Evolutionary conservation across 306 rosid species (phyloP).

Genomic region (Vachellia pachyceras): DNA sequence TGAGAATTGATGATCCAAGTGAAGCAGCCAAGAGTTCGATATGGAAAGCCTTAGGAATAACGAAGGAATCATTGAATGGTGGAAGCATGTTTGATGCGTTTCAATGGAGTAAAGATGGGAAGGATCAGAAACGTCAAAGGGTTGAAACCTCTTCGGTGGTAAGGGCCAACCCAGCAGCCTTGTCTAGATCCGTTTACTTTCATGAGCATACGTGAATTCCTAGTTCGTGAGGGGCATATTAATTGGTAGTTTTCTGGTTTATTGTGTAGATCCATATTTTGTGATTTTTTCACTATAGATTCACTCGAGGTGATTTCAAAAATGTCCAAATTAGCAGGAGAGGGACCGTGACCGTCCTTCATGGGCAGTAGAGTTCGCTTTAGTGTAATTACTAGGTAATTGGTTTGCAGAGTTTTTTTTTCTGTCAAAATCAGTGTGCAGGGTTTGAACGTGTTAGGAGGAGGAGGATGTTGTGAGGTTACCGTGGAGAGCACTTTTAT

Average conservation of each 20-base stretch:
- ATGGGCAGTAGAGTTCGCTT: constrained; percentile 20
- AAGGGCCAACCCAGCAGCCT: constrained; percentile 92
- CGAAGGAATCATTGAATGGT: constrained; percentile 59
- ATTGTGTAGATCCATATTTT: background rate
- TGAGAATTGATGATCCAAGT: constrained; percentile 80
- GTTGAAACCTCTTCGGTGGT: constrained; percentile 58
- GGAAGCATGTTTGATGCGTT: constrained; percentile 73
- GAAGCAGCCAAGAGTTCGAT: constrained; percentile 96
- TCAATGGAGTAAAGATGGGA: constrained; percentile 55
- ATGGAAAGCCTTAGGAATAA: constrained; percentile 87
- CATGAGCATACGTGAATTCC: constrained; percentile 60
- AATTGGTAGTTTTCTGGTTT: background rate
- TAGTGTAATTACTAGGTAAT: background rate
- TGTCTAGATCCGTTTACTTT: constrained; percentile 83
- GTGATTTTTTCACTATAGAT: background rate
- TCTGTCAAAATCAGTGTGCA: too few relatives aligned
- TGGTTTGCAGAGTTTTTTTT: too few relatives aligned
- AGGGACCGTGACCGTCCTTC: constrained; percentile 38
- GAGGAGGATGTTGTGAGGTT: too few relatives aligned
- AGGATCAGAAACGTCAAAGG: constrained; percentile 17
- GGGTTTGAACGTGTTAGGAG: constrained; percentile 40
- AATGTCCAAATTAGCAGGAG: background rate
- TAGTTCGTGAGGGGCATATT: background rate
- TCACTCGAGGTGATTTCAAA: background rate
- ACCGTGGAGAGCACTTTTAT: too few relatives aligned